Percentiles rank a stretch among this genome's conserved stretches.
Evolutionary conservation across 331 rosid species (phyloP).

Genomic region (Malus hybrid): DNA sequence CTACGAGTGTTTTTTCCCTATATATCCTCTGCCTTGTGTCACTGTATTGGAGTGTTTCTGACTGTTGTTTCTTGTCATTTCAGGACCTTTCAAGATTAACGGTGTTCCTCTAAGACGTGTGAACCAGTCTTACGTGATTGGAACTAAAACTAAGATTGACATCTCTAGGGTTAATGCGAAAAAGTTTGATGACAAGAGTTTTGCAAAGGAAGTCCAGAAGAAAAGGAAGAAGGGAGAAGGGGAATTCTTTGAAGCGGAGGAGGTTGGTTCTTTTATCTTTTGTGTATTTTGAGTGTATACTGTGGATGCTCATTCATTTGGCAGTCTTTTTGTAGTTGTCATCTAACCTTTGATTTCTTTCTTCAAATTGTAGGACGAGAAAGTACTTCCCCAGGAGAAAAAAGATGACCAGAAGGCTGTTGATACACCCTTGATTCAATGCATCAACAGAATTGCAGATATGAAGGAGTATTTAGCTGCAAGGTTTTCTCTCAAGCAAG

Average conservation of each 20-base stretch:
- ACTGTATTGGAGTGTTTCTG: background rate
- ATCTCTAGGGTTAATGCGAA: conserved; percentile 6
- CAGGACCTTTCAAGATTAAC: conserved; percentile 25
- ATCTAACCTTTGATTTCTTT: background rate
- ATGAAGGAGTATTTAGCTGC: background rate
- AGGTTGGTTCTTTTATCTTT: conserved; percentile 4
- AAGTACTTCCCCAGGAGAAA: background rate
- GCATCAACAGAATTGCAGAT: background rate
- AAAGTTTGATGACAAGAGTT: conserved; percentile 30
- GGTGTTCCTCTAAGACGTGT: conserved; percentile 33
- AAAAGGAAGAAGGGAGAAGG: conserved; percentile 24
- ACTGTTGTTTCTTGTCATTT: background rate
- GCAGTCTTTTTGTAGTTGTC: too few species aligned
- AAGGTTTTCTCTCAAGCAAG: background rate
- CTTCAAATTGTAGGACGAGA: background rate
- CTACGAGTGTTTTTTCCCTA: background rate
- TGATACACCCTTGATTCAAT: background rate
- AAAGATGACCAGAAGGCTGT: background rate
- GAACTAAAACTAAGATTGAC: conserved; percentile 29
- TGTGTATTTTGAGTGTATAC: too few species aligned
- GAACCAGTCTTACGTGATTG: conserved; percentile 28
- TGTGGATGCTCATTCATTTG: too few species aligned
- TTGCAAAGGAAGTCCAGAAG: conserved; percentile 24
- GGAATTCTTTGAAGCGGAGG: conserved; percentile 20
- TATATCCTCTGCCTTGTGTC: background rate